These are phyloP conservation scores for Tuber melanosporum DNA, from an alignment of 495 filamentous ascomycete genomes.

Conservation along the genomic window DNA sequence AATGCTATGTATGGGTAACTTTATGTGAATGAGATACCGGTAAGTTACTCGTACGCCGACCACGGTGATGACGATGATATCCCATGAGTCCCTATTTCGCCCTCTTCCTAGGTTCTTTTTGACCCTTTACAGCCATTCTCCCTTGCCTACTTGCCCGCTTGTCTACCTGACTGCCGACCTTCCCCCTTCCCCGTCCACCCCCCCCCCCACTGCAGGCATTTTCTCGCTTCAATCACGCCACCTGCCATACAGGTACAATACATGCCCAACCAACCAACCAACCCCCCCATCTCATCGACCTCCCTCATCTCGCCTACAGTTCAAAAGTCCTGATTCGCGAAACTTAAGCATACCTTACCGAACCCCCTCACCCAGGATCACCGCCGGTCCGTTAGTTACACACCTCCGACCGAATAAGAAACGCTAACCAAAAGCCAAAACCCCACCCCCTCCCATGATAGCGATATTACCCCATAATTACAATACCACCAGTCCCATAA, in stretches of 20 bases:
- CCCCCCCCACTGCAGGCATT: not conserved
- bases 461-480: not conserved
- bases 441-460: not conserved
- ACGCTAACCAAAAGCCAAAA: not conserved
- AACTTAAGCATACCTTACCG: slow-evolving; percentile 1
- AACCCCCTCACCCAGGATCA: not conserved
- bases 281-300: not conserved
- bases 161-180: not conserved
- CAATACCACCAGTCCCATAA: not conserved
- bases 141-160: not conserved
- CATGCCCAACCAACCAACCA: not conserved
- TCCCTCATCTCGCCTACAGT: not conserved
- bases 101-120: not conserved
- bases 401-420: not conserved
- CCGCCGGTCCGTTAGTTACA: not conserved
- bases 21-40: not conserved
- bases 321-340: not conserved
- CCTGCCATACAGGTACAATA: not conserved
- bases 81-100: not conserved
- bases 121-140: not conserved
- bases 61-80: not conserved
- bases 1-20: not conserved
- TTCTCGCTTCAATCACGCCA: not conserved
- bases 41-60: not conserved
- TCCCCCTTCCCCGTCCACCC: not conserved